Conservation (phyloP, 345 rosid species). For the Gynandropsis gynandra region DNA sequence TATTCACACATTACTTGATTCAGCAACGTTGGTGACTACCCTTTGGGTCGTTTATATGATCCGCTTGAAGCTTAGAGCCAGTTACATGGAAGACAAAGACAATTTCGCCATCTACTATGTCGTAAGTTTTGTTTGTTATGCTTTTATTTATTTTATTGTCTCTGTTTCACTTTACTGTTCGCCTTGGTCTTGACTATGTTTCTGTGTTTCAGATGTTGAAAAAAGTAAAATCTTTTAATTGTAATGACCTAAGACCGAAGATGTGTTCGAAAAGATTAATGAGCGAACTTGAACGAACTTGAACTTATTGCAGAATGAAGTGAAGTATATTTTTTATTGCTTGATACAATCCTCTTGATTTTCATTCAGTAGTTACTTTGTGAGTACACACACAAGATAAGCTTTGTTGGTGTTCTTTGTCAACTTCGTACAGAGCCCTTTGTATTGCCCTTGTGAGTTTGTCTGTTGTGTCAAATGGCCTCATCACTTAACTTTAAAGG, state of each 20-base stretch:
- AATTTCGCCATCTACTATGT: constrained; percentile 72
- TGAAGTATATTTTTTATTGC: background rate
- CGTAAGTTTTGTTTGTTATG: constrained; percentile 32
- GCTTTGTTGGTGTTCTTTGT: too few relatives aligned
- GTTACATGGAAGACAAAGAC: constrained; percentile 89
- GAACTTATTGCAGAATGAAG: too few relatives aligned
- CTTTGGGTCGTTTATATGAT: constrained; percentile 90
- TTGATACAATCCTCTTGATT: background rate
- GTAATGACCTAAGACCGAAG: too few relatives aligned
- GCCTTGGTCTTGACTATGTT: background rate
- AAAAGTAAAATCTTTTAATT: too few relatives aligned
- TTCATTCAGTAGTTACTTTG: background rate
- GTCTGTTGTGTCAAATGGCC: background rate
- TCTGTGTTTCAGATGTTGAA: too few relatives aligned
- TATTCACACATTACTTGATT: constrained; percentile 78
- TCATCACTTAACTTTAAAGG: too few relatives aligned
- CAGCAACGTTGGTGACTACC: constrained; percentile 68
- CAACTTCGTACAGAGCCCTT: too few relatives aligned
- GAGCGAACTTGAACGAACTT: too few relatives aligned
- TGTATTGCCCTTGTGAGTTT: too few relatives aligned
- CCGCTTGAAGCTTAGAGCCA: constrained; percentile 65
- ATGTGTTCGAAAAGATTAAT: too few relatives aligned
- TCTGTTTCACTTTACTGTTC: background rate
- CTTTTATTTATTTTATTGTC: constrained; percentile 6
- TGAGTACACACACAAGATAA: background rate